phyloP scores from a whole-genome alignment of 352 stramenopile genomes.

The Phytophthora sp. region DNA sequence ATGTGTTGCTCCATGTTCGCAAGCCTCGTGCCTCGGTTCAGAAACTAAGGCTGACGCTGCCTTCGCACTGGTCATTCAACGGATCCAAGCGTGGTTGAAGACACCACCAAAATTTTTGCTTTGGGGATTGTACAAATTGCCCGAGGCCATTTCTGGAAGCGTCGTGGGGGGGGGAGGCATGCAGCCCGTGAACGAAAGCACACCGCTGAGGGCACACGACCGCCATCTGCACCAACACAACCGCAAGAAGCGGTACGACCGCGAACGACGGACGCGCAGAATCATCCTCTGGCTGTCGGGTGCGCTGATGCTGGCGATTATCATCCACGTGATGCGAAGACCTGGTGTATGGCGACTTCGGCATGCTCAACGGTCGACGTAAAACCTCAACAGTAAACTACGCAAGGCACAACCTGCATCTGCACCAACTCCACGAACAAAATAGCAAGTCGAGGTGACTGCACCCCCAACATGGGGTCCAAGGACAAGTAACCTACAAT shows the following conservation, averaged over 20 bases:
- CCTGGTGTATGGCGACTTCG: conserved; percentile 10
- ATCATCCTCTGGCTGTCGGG: conserved; percentile 10
- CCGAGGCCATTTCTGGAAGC: conserved; percentile 47
- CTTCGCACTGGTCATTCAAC: conserved; percentile 8
- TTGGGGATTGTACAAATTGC: background rate
- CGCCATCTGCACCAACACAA: conserved; percentile 21
- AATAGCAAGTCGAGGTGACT: background rate
- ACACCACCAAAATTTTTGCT: conserved; percentile 1
- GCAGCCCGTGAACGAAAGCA: conserved; percentile 12
- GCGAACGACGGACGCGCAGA: conserved; percentile 6
- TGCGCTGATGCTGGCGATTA: conserved; percentile 25
- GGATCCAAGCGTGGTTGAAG: conserved; percentile 20
- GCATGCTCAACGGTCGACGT: background rate
- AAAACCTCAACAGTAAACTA: background rate
- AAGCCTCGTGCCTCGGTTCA: conserved; percentile 15
- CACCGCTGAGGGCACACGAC: conserved; percentile 22
- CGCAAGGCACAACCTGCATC: background rate
- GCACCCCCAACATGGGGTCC: too few relatives aligned
- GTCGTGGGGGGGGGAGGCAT: conserved; percentile 2
- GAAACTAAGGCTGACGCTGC: conserved; percentile 7
- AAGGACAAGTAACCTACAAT: too few relatives aligned
- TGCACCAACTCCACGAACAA: background rate
- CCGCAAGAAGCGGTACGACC: conserved; percentile 7
- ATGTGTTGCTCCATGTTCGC: too few relatives aligned
- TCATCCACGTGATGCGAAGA: conserved; percentile 16